These are phyloP conservation scores for Talaromyces liani DNA, from an alignment of 495 filamentous ascomycete species.

Conservation along the genomic window DNA sequence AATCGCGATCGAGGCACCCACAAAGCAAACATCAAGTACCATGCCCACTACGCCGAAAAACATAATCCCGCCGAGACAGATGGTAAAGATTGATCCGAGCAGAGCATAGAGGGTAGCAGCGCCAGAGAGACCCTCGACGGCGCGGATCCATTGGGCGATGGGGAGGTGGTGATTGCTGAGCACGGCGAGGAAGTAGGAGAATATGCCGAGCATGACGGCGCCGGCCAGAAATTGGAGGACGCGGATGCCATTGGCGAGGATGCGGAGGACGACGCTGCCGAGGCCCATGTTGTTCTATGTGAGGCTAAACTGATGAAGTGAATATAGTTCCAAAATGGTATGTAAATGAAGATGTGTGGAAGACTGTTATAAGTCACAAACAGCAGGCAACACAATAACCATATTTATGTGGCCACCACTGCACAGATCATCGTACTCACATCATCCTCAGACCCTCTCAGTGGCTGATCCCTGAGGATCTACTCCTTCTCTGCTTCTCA, in stretches of 20 bases:
- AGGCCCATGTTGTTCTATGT: slow-evolving; percentile 23
- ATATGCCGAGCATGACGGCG: slow-evolving; percentile 69
- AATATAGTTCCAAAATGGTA: too few species aligned
- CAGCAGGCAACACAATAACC: background rate
- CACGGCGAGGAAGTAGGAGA: slow-evolving; percentile 51
- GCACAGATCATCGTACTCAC: background rate
- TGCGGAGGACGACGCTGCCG: slow-evolving; percentile 53
- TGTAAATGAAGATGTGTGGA: background rate
- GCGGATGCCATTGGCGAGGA: slow-evolving; percentile 56
- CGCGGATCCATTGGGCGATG: slow-evolving; percentile 59
- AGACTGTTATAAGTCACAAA: background rate
- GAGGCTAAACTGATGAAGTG: too few species aligned
- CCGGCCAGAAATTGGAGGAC: slow-evolving; percentile 63
- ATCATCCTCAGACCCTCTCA: background rate
- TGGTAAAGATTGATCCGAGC: slow-evolving; percentile 63
- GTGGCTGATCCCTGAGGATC: background rate
- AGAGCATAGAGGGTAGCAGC: slow-evolving; percentile 64
- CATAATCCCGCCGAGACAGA: slow-evolving; percentile 68
- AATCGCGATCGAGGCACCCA: slow-evolving; percentile 75
- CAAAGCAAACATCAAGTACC: slow-evolving; percentile 69
- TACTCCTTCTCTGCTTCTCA: background rate
- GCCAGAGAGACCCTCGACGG: slow-evolving; percentile 77
- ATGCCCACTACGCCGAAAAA: slow-evolving; percentile 70
- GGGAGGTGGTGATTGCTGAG: slow-evolving; percentile 49
- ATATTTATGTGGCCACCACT: background rate